Base-by-base conservation (phyloP, 345 rosid genomes). In the Pelargonium nanum region DNA sequence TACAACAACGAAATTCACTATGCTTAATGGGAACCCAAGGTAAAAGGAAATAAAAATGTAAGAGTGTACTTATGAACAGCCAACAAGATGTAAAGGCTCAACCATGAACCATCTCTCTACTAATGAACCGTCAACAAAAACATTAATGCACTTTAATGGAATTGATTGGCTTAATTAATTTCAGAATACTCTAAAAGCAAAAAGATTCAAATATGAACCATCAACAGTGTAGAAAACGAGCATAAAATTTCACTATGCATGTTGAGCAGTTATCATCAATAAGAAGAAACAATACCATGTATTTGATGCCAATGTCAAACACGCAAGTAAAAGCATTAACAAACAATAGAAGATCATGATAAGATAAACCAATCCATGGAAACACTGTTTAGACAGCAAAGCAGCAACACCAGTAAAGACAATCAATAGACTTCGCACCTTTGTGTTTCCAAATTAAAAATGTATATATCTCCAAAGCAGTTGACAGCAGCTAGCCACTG, bases 401-500 rank as follows among this genome's bases (percentile, higher is more conserved):
- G 20, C 22, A 8, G n/a, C 4, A 24, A 16, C 17, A 56, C 57
- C 53, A 51, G 17, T 60, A 22, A 23, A 58, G 72, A 59, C 51
- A 48, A 30, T 45, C 25, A 12, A 10, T 13, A 57, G 58, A 45
- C 25, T 59, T 10, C 66, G 1, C 58, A 92, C 98, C 98, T 89
- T 61, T 74, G 88, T 55, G 78, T 83, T 73, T 89, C 97, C 30
- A 87, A 81, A 73, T 85, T 89, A 76, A 83, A 92, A 57, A 89
- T 55, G 56, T 89, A 87, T 24, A 87, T 70, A 72, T 92, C 98
- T 48, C 96, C 98, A 74, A 87, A 92, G 79, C 98, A 92, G 66
- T 89, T 92, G 60, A 84, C 55, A 21, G 98, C 97, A 32, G 97
- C 91, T 60, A 92, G 73, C 96, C 98, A 92, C 71, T 83, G 95